A percentile compares a stretch with the other conserved stretches of the same genome.
Evolutionary conservation across 257 asterid species (phyloP).

Genomic region (Datura wrightii): DNA sequence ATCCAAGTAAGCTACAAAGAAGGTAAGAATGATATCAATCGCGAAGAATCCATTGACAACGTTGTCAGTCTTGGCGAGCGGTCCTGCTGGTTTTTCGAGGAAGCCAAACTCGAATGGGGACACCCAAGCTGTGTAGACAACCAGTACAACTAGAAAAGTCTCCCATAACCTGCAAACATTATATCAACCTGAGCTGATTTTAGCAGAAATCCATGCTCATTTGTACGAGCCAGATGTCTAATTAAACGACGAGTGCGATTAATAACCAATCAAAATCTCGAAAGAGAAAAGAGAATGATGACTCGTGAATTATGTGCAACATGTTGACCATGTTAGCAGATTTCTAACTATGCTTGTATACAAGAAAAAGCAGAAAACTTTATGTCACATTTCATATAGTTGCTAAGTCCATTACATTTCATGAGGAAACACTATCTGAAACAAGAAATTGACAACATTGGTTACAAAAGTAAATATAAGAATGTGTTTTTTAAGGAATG

Average conservation of each 20-base stretch:
- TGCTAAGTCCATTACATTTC: background rate
- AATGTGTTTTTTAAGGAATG: background rate
- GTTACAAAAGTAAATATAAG: no score
- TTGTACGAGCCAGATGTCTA: background rate
- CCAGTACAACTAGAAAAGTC: slow-evolving; percentile 69
- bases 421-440: no score
- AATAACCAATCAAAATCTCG: background rate
- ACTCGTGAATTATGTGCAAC: background rate
- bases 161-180: slow-evolving; percentile 70
- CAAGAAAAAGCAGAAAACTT: no score
- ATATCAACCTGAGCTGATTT: slow-evolving; percentile 35
- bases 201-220: slow-evolving; percentile 30
- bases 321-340: background rate
- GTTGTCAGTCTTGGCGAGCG: slow-evolving; percentile 66
- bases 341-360: background rate
- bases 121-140: slow-evolving; percentile 90
- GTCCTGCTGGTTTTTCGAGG: slow-evolving; percentile 52
- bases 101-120: slow-evolving; percentile 94
- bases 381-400: no score
- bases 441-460: background rate
- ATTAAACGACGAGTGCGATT: background rate
- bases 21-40: slow-evolving; percentile 79
- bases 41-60: slow-evolving; percentile 82
- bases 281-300: background rate
- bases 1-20: slow-evolving; percentile 86